phyloP scores from a whole-genome alignment of 176 grass and related monocot species.

The Cymbopogon citratus region DNA sequence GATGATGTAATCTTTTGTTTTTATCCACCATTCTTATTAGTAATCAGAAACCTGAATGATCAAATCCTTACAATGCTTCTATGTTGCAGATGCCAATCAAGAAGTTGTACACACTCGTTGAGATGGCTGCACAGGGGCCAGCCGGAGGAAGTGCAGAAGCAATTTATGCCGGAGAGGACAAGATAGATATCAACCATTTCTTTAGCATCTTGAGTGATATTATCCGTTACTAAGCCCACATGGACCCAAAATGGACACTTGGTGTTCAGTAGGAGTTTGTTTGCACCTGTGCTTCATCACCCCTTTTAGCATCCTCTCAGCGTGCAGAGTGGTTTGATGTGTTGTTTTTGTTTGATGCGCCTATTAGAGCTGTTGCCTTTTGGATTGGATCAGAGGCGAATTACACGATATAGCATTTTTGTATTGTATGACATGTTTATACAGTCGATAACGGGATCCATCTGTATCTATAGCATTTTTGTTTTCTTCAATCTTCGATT shows the following conservation, averaged over 20 bases:
- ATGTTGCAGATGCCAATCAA: conserved; percentile 81
- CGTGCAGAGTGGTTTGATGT: conserved; percentile 10
- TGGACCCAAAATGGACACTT: not conserved
- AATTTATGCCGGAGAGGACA: conserved; percentile 68
- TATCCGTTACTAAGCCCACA: conserved; percentile 35
- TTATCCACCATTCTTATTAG: not conserved
- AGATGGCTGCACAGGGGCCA: conserved; percentile 90
- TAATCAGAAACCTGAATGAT: conserved; percentile 12
- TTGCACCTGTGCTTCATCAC: not conserved
- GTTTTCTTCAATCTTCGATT: no score
- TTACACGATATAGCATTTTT: conserved; percentile 18
- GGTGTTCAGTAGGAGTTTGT: conserved; percentile 5
- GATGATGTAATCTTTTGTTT: conserved; percentile 58
- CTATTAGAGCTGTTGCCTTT: not conserved
- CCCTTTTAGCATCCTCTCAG: not conserved
- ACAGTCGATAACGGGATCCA: not conserved
- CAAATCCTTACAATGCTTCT: conserved; percentile 24
- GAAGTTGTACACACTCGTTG: conserved; percentile 78
- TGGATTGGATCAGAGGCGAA: not conserved
- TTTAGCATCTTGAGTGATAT: conserved; percentile 88
- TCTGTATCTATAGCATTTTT: not conserved
- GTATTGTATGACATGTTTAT: not conserved
- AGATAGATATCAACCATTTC: conserved; percentile 89
- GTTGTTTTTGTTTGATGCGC: not conserved
- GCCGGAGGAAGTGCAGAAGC: conserved; percentile 63